Evolutionary conservation across 2,329 filamentous ascomycete genomes (phyloP).

Genomic region (Coniosporium tulheliwenetii): DNA sequence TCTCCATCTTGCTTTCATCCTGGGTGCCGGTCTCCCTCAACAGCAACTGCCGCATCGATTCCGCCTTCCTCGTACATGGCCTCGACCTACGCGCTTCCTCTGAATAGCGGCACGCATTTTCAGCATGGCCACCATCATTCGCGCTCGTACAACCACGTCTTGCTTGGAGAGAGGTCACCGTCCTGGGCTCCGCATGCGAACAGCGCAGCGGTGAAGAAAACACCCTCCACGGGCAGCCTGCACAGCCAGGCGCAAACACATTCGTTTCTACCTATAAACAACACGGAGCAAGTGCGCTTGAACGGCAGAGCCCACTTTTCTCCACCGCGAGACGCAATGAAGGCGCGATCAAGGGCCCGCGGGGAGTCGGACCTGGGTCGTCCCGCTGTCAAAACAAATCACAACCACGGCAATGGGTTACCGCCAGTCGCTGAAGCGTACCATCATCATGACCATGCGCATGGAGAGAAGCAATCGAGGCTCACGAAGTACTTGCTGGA

Average conservation of each 20-base stretch:
- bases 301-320: no score
- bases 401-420: background rate
- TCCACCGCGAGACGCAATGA: no score
- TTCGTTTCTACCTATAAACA: no score
- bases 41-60: background rate
- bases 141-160: background rate
- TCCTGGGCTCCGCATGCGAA: no score
- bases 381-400: conserved; percentile 14
- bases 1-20: no score
- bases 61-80: conserved; percentile 18
- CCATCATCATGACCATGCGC: conserved; percentile 14
- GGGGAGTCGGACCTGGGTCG: background rate
- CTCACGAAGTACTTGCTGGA: conserved; percentile 62
- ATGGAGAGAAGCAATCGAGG: conserved; percentile 39
- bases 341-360: background rate
- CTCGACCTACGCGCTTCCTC: conserved; percentile 28
- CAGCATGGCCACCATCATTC: conserved; percentile 9
- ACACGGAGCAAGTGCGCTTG: no score
- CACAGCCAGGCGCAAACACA: no score
- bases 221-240: no score
- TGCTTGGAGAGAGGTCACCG: no score
- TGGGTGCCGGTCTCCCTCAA: no score
- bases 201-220: no score
- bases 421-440: conserved; percentile 3
- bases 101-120: conserved; percentile 7